These are phyloP conservation scores for Wickerhamomyces kurtzmanii DNA, from an alignment of 805 yeast species.

Conservation along the genomic window DNA sequence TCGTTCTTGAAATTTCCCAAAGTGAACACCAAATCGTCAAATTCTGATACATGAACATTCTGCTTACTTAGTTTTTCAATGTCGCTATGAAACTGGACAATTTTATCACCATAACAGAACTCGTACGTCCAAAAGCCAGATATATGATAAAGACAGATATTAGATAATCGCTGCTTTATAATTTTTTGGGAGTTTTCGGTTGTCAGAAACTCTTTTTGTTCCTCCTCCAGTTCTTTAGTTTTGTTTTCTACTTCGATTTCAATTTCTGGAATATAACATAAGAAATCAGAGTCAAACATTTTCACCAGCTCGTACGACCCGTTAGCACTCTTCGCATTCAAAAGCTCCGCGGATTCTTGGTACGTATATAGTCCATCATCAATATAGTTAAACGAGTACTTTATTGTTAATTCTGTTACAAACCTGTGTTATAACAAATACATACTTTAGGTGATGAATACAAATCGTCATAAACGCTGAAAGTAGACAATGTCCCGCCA, in stretches of 20 bases:
- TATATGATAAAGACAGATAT: neutral
- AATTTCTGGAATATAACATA: slow-evolving; percentile 7
- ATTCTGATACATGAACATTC: neutral
- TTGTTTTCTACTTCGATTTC: neutral
- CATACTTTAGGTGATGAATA: slow-evolving; percentile 13
- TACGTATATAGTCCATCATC: slow-evolving; percentile 1
- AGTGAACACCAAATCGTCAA: neutral
- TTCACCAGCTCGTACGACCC: slow-evolving; percentile 3
- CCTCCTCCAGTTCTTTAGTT: neutral
- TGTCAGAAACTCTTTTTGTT: neutral
- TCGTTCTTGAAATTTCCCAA: slow-evolving; percentile 3
- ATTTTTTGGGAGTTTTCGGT: neutral
- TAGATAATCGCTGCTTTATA: neutral
- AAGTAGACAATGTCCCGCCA: too few species aligned
- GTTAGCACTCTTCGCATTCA: neutral
- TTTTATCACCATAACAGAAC: slow-evolving; percentile 2
- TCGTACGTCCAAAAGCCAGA: slow-evolving; percentile 10
- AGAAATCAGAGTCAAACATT: slow-evolving; percentile 1
- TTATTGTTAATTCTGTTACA: slow-evolving; percentile 1
- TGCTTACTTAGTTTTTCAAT: slow-evolving; percentile 1
- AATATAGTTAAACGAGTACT: slow-evolving; percentile 8
- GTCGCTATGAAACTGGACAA: slow-evolving; percentile 10
- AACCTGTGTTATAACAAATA: neutral
- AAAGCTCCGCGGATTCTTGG: neutral
- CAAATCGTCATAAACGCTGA: slow-evolving; percentile 11